These are phyloP conservation scores for Lactuca sativa DNA, from an alignment of 129 eudicot species.

Conservation along the genomic window DNA sequence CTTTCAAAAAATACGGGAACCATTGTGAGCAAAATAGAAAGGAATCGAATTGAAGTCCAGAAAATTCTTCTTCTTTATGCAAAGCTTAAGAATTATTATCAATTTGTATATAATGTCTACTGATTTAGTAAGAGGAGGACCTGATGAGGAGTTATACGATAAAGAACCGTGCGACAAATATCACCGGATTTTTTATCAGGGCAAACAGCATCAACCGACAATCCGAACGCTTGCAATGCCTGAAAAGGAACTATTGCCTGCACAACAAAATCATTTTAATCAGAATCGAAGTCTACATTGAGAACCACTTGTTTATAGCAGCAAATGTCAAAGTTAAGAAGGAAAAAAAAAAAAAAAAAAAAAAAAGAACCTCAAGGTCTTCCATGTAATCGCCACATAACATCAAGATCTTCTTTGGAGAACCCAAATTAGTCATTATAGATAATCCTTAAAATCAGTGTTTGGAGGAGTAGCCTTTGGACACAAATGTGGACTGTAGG, in stretches of 20 bases:
- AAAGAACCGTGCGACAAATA: constrained; percentile 83
- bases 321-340: background rate
- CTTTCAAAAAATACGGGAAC: no score
- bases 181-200: constrained; percentile 88
- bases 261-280: background rate
- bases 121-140: constrained; percentile 27
- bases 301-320: background rate
- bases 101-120: no score
- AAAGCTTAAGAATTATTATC: no score
- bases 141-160: constrained; percentile 51
- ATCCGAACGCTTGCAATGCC: constrained; percentile 81
- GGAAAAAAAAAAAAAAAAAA: background rate
- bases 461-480: constrained; percentile 9
- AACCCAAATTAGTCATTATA: constrained; percentile 32
- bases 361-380: constrained; percentile 62
- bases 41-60: no score
- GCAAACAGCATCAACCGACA: constrained; percentile 87
- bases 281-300: background rate
- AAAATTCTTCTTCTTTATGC: no score
- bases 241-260: constrained; percentile 98
- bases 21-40: no score
- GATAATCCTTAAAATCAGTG: background rate
- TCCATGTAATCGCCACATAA: constrained; percentile 94
- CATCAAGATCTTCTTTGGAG: constrained; percentile 60
- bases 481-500: background rate